Percentiles rank a stretch among this genome's conserved stretches.
Evolutionary conservation across 2,329 filamentous ascomycete species (phyloP).

Genomic region (Beauveria australis): DNA sequence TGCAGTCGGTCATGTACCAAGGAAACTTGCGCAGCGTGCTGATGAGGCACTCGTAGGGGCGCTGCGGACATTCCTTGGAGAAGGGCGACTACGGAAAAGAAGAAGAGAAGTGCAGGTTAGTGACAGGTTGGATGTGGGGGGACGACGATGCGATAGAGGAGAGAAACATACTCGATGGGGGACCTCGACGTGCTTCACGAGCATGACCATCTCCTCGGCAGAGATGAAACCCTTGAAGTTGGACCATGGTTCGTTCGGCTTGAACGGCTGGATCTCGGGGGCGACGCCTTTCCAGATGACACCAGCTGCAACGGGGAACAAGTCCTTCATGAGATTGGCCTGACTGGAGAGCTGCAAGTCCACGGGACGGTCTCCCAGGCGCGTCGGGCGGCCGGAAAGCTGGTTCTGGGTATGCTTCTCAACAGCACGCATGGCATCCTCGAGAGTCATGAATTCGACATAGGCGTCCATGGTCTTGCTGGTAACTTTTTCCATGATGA

Average conservation of each 20-base stretch:
- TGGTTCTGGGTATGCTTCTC: conserved; percentile 35
- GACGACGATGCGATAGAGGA: neutral
- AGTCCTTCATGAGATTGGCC: conserved; percentile 48
- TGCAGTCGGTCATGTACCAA: conserved; percentile 48
- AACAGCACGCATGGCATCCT: conserved; percentile 46
- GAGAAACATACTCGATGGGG: conserved; percentile 48
- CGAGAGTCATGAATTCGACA: conserved; percentile 45
- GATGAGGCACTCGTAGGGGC: conserved; percentile 58
- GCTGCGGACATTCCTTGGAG: conserved; percentile 52
- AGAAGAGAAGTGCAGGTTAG: conserved; percentile 3
- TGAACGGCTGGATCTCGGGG: conserved; percentile 31
- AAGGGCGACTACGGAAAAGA: conserved; percentile 44
- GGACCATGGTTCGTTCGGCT: conserved; percentile 35
- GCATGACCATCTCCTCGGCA: conserved; percentile 55
- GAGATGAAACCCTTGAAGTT: conserved; percentile 54
- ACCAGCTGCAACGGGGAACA: conserved; percentile 52
- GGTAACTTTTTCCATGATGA: conserved; percentile 56
- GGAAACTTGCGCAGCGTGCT: conserved; percentile 56
- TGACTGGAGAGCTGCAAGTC: conserved; percentile 50
- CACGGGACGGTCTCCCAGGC: conserved; percentile 50
- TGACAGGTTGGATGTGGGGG: neutral
- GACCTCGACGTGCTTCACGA: conserved; percentile 54
- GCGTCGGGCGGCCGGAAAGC: conserved; percentile 32
- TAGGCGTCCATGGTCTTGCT: conserved; percentile 56
- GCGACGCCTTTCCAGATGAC: conserved; percentile 44